These are phyloP conservation scores for Coemansia pectinata DNA, from an alignment of 192 early-diverging fungal genomes.

Conservation along the genomic window DNA sequence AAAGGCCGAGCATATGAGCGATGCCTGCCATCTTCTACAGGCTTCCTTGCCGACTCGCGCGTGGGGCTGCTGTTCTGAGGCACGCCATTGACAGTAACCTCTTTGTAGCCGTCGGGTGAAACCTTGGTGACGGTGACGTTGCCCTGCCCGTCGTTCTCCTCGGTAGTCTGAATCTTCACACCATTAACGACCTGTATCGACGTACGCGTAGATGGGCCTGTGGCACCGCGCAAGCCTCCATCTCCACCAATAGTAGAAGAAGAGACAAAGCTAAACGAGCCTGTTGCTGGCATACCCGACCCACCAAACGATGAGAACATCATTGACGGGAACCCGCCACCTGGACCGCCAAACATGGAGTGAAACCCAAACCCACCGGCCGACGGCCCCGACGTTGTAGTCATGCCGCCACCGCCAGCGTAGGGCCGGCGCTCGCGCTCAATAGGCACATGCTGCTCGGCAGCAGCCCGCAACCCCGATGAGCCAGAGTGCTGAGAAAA, in stretches of 20 bases:
- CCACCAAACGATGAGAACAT: constrained; percentile 34
- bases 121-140: constrained; percentile 48
- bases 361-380: constrained; percentile 24
- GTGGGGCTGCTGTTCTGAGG: constrained; percentile 17
- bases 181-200: constrained; percentile 50
- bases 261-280: constrained; percentile 55
- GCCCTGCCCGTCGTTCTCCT: constrained; percentile 50
- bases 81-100: constrained; percentile 50
- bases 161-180: constrained; percentile 40
- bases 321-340: constrained; percentile 22
- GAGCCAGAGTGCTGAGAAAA: constrained; percentile 30
- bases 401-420: constrained; percentile 11
- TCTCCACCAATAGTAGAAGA: constrained; percentile 37
- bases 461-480: constrained; percentile 16
- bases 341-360: constrained; percentile 36
- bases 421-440: constrained; percentile 50
- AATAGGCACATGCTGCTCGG: constrained; percentile 8
- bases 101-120: constrained; percentile 39
- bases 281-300: constrained; percentile 27
- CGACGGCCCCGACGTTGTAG: not conserved
- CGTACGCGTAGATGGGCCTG: constrained; percentile 39
- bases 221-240: constrained; percentile 28
- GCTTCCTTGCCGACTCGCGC: constrained; percentile 15
- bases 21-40: not conserved
- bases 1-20: not conserved